A percentile compares a stretch with the other conserved stretches of the same genome.
Conservation (phyloP, 2,329 filamentous ascomycete genomes). For the Colletotrichum brevisporum region DNA sequence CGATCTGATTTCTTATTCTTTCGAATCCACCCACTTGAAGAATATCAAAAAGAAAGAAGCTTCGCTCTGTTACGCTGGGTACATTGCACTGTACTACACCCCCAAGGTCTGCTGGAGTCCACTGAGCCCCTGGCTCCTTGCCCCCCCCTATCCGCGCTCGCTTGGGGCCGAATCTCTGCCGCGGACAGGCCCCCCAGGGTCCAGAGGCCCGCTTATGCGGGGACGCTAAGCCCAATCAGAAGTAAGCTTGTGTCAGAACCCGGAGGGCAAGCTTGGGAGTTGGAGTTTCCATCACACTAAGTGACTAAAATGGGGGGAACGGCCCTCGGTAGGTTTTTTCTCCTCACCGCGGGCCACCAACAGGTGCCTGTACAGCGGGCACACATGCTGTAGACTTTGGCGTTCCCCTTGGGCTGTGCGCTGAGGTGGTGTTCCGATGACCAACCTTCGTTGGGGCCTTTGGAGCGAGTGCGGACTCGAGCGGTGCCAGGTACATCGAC, state of each 20-base stretch:
- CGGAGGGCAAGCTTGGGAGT: neutral
- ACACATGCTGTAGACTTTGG: too few species aligned
- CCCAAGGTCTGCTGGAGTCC: neutral
- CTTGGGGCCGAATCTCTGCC: conserved; percentile 21
- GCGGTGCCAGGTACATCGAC: too few species aligned
- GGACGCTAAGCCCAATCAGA: conserved; percentile 37
- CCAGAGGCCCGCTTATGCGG: conserved; percentile 11
- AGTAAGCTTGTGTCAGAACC: conserved; percentile 39
- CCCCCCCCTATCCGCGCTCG: conserved; percentile 8
- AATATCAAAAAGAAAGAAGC: conserved; percentile 9
- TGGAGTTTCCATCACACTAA: too few species aligned
- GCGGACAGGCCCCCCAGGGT: conserved; percentile 13
- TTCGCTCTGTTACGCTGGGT: neutral
- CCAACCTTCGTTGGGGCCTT: too few species aligned
- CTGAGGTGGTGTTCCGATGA: too few species aligned
- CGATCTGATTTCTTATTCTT: neutral
- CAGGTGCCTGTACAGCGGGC: neutral
- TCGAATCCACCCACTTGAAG: neutral
- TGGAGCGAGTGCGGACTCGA: too few species aligned
- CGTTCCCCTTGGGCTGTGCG: too few species aligned
- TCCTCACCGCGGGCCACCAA: too few species aligned
- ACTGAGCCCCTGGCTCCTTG: neutral
- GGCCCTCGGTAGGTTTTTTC: too few species aligned
- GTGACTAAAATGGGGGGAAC: too few species aligned
- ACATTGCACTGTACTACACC: too few species aligned